phyloP scores from a whole-genome alignment of 2,329 filamentous ascomycete species.

The Colletotrichum sp. region DNA sequence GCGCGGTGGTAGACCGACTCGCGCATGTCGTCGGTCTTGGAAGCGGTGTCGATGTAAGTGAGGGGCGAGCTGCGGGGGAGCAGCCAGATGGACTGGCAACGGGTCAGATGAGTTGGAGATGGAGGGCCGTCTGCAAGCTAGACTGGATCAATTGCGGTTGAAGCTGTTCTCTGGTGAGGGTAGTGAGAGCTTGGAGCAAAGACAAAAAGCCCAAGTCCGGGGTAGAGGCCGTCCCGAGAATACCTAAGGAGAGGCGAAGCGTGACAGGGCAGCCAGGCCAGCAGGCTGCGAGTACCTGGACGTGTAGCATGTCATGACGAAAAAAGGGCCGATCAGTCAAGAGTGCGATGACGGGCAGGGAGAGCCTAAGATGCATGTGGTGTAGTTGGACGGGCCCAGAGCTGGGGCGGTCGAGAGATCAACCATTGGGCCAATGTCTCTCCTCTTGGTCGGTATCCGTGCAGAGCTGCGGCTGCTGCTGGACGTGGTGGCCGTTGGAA shows the following conservation, averaged over 20 bases:
- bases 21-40: not conserved
- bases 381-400: not conserved
- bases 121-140: not conserved
- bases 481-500: not conserved
- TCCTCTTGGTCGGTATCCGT: not conserved
- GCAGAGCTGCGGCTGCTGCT: not conserved
- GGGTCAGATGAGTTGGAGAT: not conserved
- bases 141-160: not conserved
- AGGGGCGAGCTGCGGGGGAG: not conserved
- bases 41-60: not conserved
- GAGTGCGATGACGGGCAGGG: not conserved
- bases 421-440: not conserved
- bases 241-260: not conserved
- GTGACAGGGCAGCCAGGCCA: not conserved
- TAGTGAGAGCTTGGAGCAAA: not conserved
- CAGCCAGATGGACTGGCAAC: not conserved
- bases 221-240: not conserved
- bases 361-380: not conserved
- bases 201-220: not conserved
- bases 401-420: not conserved
- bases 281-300: not conserved
- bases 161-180: not conserved
- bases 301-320: constrained; percentile 6
- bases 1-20: not conserved
- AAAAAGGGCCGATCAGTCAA: constrained; percentile 11